Percentiles rank a stretch among this genome's conserved stretches.
Evolutionary conservation across 176 grass and related monocot species (phyloP).

Genomic region (Microstegium vimineum): DNA sequence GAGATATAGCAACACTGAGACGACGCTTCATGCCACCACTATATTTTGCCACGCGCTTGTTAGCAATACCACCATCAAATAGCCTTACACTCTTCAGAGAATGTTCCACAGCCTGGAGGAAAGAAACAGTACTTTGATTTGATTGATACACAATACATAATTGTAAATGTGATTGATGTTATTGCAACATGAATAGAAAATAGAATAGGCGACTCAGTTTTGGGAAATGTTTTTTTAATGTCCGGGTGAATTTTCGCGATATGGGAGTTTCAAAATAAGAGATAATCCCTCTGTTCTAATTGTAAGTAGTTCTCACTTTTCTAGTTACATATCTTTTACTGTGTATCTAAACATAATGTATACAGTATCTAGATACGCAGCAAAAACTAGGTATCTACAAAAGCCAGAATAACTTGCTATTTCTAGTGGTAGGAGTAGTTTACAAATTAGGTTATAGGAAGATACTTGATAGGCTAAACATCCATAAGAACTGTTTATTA

Average conservation of each 20-base stretch:
- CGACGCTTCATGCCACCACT: constrained; percentile 93
- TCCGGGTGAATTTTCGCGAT: neutral
- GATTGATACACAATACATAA: neutral
- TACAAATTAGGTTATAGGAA: neutral
- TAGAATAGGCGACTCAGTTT: neutral
- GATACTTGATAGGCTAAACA: too few relatives aligned
- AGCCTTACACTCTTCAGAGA: constrained; percentile 68
- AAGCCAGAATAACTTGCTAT: too few relatives aligned
- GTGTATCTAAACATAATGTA: too few relatives aligned
- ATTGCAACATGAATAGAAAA: neutral
- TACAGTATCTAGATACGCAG: too few relatives aligned
- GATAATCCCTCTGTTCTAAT: neutral
- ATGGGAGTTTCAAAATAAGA: neutral
- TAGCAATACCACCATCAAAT: constrained; percentile 47
- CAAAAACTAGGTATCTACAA: too few relatives aligned
- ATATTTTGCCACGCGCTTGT: constrained; percentile 67
- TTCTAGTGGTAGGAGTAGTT: neutral
- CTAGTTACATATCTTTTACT: too few relatives aligned
- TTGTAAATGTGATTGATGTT: constrained; percentile 1
- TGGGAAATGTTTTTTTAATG: neutral
- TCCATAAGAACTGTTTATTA: too few relatives aligned
- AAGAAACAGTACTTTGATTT: neutral
- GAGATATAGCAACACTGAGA: constrained; percentile 74
- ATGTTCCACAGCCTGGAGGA: constrained; percentile 62
- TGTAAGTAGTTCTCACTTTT: too few relatives aligned